phyloP scores from a whole-genome alignment of 768 basidiomycete species.

The Lentinula boryana region DNA sequence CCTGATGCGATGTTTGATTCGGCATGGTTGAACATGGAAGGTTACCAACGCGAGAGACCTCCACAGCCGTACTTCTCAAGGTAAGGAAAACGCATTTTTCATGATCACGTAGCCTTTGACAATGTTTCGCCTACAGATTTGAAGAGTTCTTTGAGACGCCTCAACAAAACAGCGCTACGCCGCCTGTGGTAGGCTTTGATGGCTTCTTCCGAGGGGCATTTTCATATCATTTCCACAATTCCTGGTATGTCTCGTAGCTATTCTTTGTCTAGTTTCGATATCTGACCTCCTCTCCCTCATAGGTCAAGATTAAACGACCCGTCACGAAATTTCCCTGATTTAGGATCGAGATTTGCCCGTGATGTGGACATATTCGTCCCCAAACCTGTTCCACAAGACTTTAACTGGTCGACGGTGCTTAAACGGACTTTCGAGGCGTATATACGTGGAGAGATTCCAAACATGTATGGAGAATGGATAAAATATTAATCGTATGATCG shows the following conservation, averaged over 20 bases:
- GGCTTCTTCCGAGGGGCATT: conserved; percentile 96
- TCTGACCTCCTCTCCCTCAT: not conserved
- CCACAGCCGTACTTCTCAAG: conserved; percentile 57
- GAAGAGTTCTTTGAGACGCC: conserved; percentile 87
- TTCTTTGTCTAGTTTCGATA: conserved; percentile 2
- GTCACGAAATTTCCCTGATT: conserved; percentile 90
- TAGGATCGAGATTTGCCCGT: conserved; percentile 67
- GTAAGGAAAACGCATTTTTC: conserved; percentile 71
- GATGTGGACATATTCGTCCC: not conserved
- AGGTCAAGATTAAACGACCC: conserved; percentile 98
- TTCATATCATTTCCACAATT: conserved; percentile 96
- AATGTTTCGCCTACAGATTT: conserved; percentile 46
- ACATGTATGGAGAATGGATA: conserved; percentile 37
- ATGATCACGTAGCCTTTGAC: not conserved
- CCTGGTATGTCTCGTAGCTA: conserved; percentile 49
- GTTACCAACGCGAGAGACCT: conserved; percentile 62
- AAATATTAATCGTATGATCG: conserved; percentile 3
- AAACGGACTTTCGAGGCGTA: conserved; percentile 96
- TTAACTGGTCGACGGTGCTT: conserved; percentile 92
- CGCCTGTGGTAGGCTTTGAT: conserved; percentile 85
- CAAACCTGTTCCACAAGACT: conserved; percentile 59
- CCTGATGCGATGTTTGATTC: conserved; percentile 72
- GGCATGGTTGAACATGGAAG: conserved; percentile 68
- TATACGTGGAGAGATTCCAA: conserved; percentile 85
- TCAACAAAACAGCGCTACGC: conserved; percentile 63